Evolutionary conservation across 192 early-diverging fungal species (phyloP), one percentile per base, ranked within the genome.

Genomic region (Chytriomyces hyalinus): DNA sequence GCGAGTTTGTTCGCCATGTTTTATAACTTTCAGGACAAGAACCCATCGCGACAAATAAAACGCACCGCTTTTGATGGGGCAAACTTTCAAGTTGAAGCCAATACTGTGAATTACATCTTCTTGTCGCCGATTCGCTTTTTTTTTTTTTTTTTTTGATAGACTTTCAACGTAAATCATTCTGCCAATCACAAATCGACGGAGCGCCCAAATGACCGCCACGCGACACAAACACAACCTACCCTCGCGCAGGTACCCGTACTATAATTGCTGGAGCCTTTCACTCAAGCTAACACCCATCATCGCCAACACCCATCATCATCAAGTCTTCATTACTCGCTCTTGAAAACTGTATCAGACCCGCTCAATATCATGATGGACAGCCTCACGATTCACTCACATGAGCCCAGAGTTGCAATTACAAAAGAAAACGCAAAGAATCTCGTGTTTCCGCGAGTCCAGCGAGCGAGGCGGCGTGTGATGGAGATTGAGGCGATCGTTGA

Each of bases 261-360:
- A 36, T 4, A 57, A 17, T 57, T 57, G 20, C 53, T 20, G 20
- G 15, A 2, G 24, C 9, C 17, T 28, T 28, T 6, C 26, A 3
- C 8, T 64, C 62, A 24, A 17, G 10, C 62, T 28, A 5, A 64
- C 15, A 28, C 15, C 62, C 15, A 64, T 26, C 15, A 64, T 28
- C 46, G 24, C 24, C 24, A 64, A 64, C 15, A 28, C 15, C 62
- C 15, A 64, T 26, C 15, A 64, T 3, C 46, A 67, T 47, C 15
- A 57, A 70, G 68, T 57, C 46, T 70, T 13, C 68, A 70, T 28
- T 70, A 65, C 74, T 49, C 61, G 26, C 45, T 51, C 22, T 4
- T 76, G 6, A 17, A 45, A 65, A 76, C 74, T 3, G 74, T 76
- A 15, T 17, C 62, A 22, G 74, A 76, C 63, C 74, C 74, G 63